Evolutionary conservation across 2,329 filamentous ascomycete genomes (phyloP), one percentile per base, ranked within the genome.

Genomic region (Metarhizium sp.): DNA sequence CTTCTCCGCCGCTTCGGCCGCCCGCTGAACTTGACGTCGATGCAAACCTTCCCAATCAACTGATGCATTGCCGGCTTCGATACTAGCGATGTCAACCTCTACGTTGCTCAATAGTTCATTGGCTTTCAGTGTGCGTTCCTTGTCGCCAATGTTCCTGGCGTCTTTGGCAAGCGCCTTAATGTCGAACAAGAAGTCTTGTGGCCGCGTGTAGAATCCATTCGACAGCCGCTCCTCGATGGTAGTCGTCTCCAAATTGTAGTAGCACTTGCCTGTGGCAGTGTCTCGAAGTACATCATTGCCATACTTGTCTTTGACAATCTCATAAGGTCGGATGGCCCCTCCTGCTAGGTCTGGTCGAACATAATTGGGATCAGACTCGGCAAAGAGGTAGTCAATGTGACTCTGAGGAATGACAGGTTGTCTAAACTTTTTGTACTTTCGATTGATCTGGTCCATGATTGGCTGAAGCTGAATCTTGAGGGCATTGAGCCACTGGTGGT

Each of bases 391-490:
- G 20, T 84, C 78, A 57, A 95, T 90, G 60, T 85, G 80, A 11
- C 73, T 70, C 52, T 89, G 85, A 2, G 89, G 83, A 58, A 99
- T 86, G 46, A 90, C 82, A 1, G 90, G 86, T 55, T 85, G 84
- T 58, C 91, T 82, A 72, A 97, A 97, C 62, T 90, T 90, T 67
- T 87, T 89, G 73, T 96, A 95, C 67, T 88, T 91, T 59, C 80
- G 78, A 69, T 95, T 94, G 67, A 99, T 90, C 71, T 96, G 90
- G 62, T 99, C 92, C 91, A 99, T 96, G 62, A 97, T 90, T 2
- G 90, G 90, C 69, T 96, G 92, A 54, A 99, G 84, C 53, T 87
- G 78, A 43, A 95, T 85, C 74, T 97, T 99, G 60, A 99, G 76
- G 57, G 87, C 76, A 67, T 97, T 96, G 54, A 97, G 78, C 11